These are phyloP conservation scores for Sherardia arvensis DNA, from an alignment of 257 asterid genomes.

Conservation along the genomic window DNA sequence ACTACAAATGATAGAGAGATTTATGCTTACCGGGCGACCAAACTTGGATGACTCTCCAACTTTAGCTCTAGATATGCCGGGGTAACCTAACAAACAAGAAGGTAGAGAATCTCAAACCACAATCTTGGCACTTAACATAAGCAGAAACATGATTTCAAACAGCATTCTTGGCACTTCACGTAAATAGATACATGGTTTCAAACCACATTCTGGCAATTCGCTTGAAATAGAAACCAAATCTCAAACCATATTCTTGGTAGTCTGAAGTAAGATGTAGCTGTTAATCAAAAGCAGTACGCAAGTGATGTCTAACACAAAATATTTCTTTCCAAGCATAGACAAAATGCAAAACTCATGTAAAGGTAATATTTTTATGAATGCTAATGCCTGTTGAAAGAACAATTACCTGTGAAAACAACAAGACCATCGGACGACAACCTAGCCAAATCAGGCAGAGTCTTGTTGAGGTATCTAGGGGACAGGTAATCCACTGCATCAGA, in stretches of 20 bases:
- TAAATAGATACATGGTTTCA: not conserved
- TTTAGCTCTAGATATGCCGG: constrained; percentile 56
- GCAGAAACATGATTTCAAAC: not conserved
- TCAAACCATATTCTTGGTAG: no score
- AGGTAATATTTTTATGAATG: not conserved
- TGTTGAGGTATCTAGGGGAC: constrained; percentile 80
- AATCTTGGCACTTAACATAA: not conserved
- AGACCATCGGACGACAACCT: constrained; percentile 81
- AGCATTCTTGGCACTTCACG: not conserved
- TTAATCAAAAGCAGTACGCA: not conserved
- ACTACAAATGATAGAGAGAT: not conserved
- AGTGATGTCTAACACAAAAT: not conserved
- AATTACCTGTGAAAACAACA: constrained; percentile 64
- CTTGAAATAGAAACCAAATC: not conserved
- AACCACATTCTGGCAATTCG: not conserved
- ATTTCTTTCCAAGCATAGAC: not conserved
- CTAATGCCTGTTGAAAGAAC: not conserved
- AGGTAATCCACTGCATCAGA: constrained; percentile 82
- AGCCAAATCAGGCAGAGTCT: constrained; percentile 76
- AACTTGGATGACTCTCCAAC: constrained; percentile 71
- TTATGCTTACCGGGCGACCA: constrained; percentile 67
- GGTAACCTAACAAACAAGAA: constrained; percentile 38
- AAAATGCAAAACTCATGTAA: not conserved
- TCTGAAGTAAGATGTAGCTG: not conserved
- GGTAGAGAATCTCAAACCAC: not conserved